Evolutionary conservation across 768 basidiomycete genomes (phyloP).

Genomic region (Suillus plorans): DNA sequence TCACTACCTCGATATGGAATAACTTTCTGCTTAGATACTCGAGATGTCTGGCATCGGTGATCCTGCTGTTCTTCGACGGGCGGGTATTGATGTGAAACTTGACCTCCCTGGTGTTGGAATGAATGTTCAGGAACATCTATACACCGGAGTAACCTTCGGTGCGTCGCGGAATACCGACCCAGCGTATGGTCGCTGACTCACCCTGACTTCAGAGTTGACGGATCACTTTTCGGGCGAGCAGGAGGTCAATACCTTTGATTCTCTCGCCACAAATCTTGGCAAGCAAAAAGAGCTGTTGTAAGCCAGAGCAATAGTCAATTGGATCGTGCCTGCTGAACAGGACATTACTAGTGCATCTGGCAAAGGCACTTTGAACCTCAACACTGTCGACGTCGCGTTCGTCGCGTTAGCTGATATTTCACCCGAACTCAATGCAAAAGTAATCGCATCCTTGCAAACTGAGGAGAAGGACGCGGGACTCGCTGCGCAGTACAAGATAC

Average conservation of each 20-base stretch:
- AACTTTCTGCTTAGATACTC: constrained; percentile 42
- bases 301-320: not conserved
- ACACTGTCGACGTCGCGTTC: not conserved
- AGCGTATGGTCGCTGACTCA: not conserved
- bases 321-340: not conserved
- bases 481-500: not conserved
- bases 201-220: not conserved
- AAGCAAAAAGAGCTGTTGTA: not conserved
- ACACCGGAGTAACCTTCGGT: constrained; percentile 27
- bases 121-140: constrained; percentile 54
- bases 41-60: constrained; percentile 61
- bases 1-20: not conserved
- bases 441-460: not conserved
- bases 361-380: not conserved
- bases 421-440: not conserved
- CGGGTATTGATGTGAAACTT: constrained; percentile 37
- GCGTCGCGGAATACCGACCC: not conserved
- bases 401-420: not conserved
- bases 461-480: not conserved
- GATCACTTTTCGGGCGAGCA: not conserved
- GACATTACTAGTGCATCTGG: not conserved
- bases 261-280: not conserved
- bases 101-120: constrained; percentile 45
- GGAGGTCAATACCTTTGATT: not conserved
- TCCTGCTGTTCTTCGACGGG: constrained; percentile 34